Evolutionary conservation across 2,329 filamentous ascomycete genomes (phyloP), one percentile per base, ranked within the genome.

Genomic region (Apiospora kogelbergensis): DNA sequence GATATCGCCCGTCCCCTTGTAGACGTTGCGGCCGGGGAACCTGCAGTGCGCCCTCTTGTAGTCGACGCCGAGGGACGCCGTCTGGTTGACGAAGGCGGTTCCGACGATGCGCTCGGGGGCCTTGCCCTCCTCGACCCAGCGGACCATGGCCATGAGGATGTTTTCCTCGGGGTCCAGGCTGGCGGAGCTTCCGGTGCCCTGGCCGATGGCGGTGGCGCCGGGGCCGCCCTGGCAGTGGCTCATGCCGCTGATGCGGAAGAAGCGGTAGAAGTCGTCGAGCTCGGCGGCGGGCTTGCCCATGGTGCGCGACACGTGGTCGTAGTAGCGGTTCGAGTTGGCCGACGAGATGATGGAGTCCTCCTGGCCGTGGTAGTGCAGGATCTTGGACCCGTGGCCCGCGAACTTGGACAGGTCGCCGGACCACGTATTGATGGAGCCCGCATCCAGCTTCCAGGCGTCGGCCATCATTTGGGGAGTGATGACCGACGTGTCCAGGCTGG

Each of bases 171-270:
- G 78, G 6, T 82, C 78, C 13, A 75, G 64, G 26, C 75, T 72
- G 1, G 73, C 60, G 6, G 71, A 66, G 7, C 68, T 63, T 1
- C 67, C 70, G 3, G 68, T 70, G 6, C 68, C 67, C 30, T 80
- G 76, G 2, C 78, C 77, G 10, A 80, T 72, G 11, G 70, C 69
- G 11, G 68, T 76, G 1, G 83, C 82, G 1, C 83, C 84, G 17
- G 75, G 74, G 4, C 85, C 85, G 6, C 82, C 81, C 11, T 67
- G 71, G 73, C 86, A 88, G 74, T 88, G 86, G 2, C 76, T 79
- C 78, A 86, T 85, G 6, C 86, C 86, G 6, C 81, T 82, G 70
- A 88, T 81, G 44, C 80, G 80, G 79, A 89, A 88, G 75, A 81
- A 84, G 64, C 86, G 81, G 71, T 86, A 83, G 70, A 84, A 85